Percentiles rank a stretch among this genome's conserved stretches.
Conservation (phyloP, 306 rosid genomes). For the Mimosa pudica region DNA sequence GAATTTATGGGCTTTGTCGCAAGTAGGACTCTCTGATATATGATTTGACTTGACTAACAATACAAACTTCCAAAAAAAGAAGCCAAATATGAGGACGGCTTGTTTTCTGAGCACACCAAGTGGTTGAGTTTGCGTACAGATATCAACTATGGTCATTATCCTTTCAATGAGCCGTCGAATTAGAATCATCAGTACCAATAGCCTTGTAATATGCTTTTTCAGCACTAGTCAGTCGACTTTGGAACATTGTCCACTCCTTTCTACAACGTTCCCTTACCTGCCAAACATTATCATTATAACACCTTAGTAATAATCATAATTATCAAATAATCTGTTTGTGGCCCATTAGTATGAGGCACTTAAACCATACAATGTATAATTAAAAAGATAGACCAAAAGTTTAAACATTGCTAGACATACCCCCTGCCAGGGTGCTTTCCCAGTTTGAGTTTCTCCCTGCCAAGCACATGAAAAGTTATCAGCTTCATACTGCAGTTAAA, state of each 20-base stretch:
- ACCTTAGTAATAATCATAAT: background rate
- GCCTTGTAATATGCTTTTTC: constrained; percentile 73
- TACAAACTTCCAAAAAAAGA: constrained; percentile 21
- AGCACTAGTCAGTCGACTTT: constrained; percentile 72
- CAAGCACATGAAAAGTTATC: constrained; percentile 1
- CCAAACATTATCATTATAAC: constrained; percentile 25
- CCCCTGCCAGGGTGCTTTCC: constrained; percentile 86
- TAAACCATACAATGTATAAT: background rate
- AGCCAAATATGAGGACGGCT: constrained; percentile 23
- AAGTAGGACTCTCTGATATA: constrained; percentile 27
- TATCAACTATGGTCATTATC: constrained; percentile 4
- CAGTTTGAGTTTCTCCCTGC: constrained; percentile 79
- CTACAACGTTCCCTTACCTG: constrained; percentile 97
- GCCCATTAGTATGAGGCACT: background rate
- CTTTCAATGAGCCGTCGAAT: constrained; percentile 50
- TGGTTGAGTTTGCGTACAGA: constrained; percentile 35
- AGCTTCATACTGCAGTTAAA: constrained; percentile 4
- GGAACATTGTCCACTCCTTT: constrained; percentile 98
- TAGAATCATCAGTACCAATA: constrained; percentile 53
- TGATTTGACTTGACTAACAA: constrained; percentile 32
- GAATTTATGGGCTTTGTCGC: constrained; percentile 22
- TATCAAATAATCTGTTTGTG: background rate
- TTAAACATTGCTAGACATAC: constrained; percentile 49
- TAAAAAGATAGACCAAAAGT: background rate
- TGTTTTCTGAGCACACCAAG: constrained; percentile 33